Evolutionary conservation across 768 basidiomycete species (phyloP).

Genomic region (Nidularia sp.): DNA sequence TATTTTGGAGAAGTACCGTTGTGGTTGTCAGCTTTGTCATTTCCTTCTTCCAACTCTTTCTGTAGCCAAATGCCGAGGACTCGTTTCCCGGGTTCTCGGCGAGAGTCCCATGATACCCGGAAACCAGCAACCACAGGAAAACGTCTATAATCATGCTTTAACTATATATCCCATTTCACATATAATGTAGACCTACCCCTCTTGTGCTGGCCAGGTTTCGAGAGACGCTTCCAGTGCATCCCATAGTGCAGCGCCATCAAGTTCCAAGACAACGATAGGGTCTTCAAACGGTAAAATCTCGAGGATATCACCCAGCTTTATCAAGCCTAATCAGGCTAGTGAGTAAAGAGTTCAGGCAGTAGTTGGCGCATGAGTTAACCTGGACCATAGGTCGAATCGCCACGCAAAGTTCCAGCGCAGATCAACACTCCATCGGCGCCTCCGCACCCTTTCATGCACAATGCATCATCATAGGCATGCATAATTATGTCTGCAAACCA

Average conservation of each 20-base stretch:
- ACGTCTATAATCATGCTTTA: conserved; percentile 42
- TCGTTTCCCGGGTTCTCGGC: conserved; percentile 62
- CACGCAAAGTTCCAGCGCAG: conserved; percentile 80
- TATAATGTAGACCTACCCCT: conserved; percentile 54
- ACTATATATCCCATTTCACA: background rate
- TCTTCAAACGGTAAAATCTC: conserved; percentile 91
- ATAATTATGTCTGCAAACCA: conserved; percentile 85
- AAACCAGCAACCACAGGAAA: conserved; percentile 88
- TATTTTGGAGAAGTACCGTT: conserved; percentile 20
- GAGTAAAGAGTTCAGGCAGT: no score
- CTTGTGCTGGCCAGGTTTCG: conserved; percentile 82
- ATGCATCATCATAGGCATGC: conserved; percentile 76
- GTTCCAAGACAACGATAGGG: conserved; percentile 73
- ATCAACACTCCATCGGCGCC: conserved; percentile 81
- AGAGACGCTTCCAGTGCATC: conserved; percentile 71
- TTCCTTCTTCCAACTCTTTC: conserved; percentile 23
- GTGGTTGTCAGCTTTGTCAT: conserved; percentile 8
- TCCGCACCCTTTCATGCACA: conserved; percentile 50
- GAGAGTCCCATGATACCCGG: conserved; percentile 84
- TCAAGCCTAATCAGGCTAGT: conserved; percentile 37
- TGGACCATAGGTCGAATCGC: conserved; percentile 81
- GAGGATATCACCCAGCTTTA: conserved; percentile 83
- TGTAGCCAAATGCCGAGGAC: conserved; percentile 68
- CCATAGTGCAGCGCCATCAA: conserved; percentile 80
- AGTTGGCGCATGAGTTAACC: conserved; percentile 32